Percentiles rank a stretch among this genome's conserved stretches.
Conservation (phyloP, 148 eudicot genomes). For the Fagopyrum tataricum region DNA sequence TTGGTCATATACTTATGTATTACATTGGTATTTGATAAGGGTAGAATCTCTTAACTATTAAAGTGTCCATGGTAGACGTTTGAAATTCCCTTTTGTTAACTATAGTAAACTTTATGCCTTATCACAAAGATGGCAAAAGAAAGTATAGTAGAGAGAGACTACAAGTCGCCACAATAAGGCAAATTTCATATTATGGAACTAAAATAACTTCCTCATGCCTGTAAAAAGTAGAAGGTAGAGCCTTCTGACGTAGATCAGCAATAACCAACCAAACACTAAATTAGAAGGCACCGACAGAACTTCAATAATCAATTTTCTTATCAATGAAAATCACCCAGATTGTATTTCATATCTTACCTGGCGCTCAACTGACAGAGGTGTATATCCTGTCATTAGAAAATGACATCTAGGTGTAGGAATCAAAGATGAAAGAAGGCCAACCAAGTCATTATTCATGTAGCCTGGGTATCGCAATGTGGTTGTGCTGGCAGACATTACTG, state of each 20-base stretch:
- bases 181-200: background rate
- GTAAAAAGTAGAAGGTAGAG: background rate
- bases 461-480: slow-evolving; percentile 98
- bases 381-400: slow-evolving; percentile 98
- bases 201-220: background rate
- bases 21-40: no score
- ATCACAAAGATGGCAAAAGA: background rate
- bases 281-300: background rate
- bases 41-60: no score
- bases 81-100: background rate
- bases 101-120: background rate
- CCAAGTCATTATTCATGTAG: slow-evolving; percentile 99
- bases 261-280: background rate
- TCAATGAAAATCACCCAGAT: background rate
- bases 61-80: no score
- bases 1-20: no score
- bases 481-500: slow-evolving; percentile 99
- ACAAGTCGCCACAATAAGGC: background rate
- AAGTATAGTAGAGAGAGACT: background rate
- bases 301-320: background rate
- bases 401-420: slow-evolving; percentile 99
- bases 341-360: slow-evolving; percentile 50
- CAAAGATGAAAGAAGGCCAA: slow-evolving; percentile 97
- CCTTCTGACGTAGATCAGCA: background rate
- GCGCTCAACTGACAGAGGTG: slow-evolving; percentile 97